phyloP scores from a whole-genome alignment of 2,329 filamentous ascomycete genomes.

The Sclerotinia nivalis region DNA sequence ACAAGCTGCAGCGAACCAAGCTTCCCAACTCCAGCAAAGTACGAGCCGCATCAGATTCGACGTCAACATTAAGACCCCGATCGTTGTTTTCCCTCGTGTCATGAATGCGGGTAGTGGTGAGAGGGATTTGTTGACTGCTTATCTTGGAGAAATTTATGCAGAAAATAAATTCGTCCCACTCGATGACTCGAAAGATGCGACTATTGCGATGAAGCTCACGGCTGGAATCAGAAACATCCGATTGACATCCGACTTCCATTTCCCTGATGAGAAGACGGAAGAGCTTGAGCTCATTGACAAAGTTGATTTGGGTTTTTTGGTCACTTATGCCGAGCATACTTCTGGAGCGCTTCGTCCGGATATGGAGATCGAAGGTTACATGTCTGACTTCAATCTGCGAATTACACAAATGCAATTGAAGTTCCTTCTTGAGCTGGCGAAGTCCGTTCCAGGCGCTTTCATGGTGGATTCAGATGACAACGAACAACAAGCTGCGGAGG shows the following conservation, averaged over 20 bases:
- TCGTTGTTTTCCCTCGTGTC: constrained; percentile 87
- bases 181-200: constrained; percentile 71
- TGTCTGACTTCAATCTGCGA: constrained; percentile 90
- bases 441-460: constrained; percentile 86
- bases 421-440: constrained; percentile 83
- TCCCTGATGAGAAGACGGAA: constrained; percentile 68
- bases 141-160: constrained; percentile 95
- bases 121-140: constrained; percentile 84
- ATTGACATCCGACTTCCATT: constrained; percentile 87
- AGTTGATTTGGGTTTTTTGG: constrained; percentile 88
- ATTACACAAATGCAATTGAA: constrained; percentile 90
- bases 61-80: constrained; percentile 89
- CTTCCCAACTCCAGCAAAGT: constrained; percentile 88
- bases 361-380: constrained; percentile 83
- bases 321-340: constrained; percentile 88
- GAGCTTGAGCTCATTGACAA: constrained; percentile 97
- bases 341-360: constrained; percentile 78
- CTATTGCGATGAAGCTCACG: constrained; percentile 84
- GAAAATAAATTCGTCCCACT: constrained; percentile 89
- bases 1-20: constrained; percentile 90
- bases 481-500: constrained; percentile 72
- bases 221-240: constrained; percentile 91
- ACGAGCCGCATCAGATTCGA: constrained; percentile 92
- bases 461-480: constrained; percentile 69
- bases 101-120: constrained; percentile 68